Evolutionary conservation across 1,284 basidiomycete genomes (phyloP).

Genomic region (Cutaneotrichosporon cavernicola): DNA sequence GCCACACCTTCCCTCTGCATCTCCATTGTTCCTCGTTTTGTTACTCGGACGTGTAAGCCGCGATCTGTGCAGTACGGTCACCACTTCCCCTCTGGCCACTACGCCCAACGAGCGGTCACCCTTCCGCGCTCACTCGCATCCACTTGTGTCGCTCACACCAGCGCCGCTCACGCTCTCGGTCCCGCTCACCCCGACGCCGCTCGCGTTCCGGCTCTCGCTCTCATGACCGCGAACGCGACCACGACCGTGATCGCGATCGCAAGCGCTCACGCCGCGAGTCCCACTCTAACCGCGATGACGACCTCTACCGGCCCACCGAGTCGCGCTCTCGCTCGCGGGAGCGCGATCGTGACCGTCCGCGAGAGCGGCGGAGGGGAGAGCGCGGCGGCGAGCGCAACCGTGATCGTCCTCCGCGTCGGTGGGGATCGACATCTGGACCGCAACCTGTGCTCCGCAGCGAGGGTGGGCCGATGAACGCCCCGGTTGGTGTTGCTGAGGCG

Average conservation of each 20-base stretch:
- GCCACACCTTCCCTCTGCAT: neutral
- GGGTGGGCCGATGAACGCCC: conserved; percentile 86
- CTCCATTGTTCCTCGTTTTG: neutral
- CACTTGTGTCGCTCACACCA: neutral
- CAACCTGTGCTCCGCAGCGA: conserved; percentile 47
- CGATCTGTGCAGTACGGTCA: too few relatives aligned
- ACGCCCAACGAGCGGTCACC: too few relatives aligned
- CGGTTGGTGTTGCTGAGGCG: conserved; percentile 79
- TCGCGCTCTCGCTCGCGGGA: conserved; percentile 6
- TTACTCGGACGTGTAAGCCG: too few relatives aligned
- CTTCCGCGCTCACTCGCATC: neutral
- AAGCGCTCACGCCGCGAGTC: conserved; percentile 1
- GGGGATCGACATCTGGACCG: conserved; percentile 6
- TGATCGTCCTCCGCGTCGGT: neutral
- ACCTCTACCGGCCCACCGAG: too few relatives aligned
- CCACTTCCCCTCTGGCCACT: neutral
- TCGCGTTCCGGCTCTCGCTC: neutral
- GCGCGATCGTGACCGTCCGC: conserved; percentile 7
- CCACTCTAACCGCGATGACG: too few relatives aligned
- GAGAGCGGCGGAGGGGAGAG: conserved; percentile 1
- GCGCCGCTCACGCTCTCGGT: neutral
- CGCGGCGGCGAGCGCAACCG: conserved; percentile 3
- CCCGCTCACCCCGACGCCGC: neutral
- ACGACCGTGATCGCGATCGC: conserved; percentile 11
- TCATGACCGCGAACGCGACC: too few relatives aligned